Conservation (phyloP, 345 rosid genomes). For the Bruguiera sexangula region DNA sequence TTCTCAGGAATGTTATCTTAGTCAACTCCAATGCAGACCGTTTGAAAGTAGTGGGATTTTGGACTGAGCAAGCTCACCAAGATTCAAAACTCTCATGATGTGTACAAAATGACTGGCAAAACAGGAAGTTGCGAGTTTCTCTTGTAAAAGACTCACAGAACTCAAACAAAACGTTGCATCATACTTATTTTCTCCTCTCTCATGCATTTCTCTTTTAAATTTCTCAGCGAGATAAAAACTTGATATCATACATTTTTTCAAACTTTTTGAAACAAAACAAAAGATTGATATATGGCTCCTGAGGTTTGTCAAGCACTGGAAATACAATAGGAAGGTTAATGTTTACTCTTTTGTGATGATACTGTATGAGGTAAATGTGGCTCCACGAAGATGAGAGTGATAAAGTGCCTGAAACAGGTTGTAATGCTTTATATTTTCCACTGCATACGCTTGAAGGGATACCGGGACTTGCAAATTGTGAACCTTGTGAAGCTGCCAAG, state of each 20-base stretch:
- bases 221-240: too few species aligned
- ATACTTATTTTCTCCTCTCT: conserved; percentile 15
- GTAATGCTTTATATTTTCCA: conserved; percentile 18
- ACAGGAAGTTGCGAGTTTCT: conserved; percentile 90
- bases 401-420: conserved; percentile 15
- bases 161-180: conserved; percentile 7
- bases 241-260: conserved; percentile 1
- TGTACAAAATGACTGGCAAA: conserved; percentile 98
- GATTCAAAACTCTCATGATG: conserved; percentile 92
- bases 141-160: background rate
- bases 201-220: too few species aligned
- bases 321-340: conserved; percentile 93
- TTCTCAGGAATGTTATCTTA: conserved; percentile 83
- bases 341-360: conserved; percentile 98
- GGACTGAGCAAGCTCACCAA: conserved; percentile 95
- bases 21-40: conserved; percentile 92
- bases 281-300: conserved; percentile 98
- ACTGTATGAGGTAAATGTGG: conserved; percentile 68
- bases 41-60: conserved; percentile 92
- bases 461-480: conserved; percentile 68
- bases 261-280: conserved; percentile 23
- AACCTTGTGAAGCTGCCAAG: conserved; percentile 96
- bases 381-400: conserved; percentile 3
- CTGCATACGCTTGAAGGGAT: conserved; percentile 95
- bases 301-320: conserved; percentile 94